phyloP scores from a whole-genome alignment of 2,329 filamentous ascomycete genomes.

The Chrysoporthe austroafricana region DNA sequence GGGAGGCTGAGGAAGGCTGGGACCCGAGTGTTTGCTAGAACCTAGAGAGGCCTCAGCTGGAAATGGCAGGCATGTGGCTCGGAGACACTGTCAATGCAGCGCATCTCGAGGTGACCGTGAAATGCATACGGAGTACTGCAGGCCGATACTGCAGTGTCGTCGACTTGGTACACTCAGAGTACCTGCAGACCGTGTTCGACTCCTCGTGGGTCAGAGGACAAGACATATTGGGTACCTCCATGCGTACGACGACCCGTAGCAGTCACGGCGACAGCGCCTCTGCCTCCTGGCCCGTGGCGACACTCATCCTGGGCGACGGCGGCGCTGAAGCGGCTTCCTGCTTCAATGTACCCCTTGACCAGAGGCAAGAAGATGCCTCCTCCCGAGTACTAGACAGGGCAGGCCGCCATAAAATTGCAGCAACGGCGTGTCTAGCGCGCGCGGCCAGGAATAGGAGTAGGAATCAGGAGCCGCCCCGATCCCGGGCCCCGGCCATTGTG shows the following conservation, averaged over 20 bases:
- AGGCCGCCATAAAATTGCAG: not conserved
- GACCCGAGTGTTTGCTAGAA: conserved; percentile 14
- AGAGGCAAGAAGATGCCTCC: conserved; percentile 5
- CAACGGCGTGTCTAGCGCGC: conserved; percentile 7
- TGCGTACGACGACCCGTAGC: conserved; percentile 20
- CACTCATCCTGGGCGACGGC: not conserved
- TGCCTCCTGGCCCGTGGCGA: conserved; percentile 4
- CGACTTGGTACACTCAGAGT: conserved; percentile 22
- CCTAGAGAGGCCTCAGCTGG: not conserved
- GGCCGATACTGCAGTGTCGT: conserved; percentile 20
- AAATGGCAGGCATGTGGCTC: conserved; percentile 15
- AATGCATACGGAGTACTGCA: conserved; percentile 17
- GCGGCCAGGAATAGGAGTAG: not conserved
- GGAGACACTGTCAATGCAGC: conserved; percentile 12
- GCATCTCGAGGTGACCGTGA: conserved; percentile 21
- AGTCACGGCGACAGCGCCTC: not conserved
- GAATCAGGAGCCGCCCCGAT: not conserved
- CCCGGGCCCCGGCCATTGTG: not conserved
- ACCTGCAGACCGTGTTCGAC: conserved; percentile 17
- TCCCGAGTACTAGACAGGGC: conserved; percentile 17
- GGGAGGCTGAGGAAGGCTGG: not conserved
- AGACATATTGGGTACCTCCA: conserved; percentile 14
- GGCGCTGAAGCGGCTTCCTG: conserved; percentile 10
- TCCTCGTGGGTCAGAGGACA: conserved; percentile 13
- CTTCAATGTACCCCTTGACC: not conserved